Percentiles rank a stretch among this genome's conserved stretches.
phyloP scores from a whole-genome alignment of 176 grass and related monocot genomes.

The Neostapfia colusana region DNA sequence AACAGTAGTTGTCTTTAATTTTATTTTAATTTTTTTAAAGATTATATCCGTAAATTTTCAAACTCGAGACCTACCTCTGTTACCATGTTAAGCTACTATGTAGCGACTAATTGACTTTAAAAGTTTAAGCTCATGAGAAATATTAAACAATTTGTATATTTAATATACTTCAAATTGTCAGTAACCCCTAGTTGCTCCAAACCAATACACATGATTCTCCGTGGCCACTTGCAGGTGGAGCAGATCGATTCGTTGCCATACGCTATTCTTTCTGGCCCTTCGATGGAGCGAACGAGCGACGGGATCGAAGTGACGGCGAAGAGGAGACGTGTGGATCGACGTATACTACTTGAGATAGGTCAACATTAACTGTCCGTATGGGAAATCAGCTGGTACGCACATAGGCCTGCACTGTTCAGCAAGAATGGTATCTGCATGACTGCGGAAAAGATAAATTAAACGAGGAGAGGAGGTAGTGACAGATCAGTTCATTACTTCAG shows the following conservation, averaged over 20 bases:
- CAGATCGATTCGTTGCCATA: no score
- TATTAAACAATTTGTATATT: no score
- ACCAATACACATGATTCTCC: no score
- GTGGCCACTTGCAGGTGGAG: conserved; percentile 31
- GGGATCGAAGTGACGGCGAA: conserved; percentile 4
- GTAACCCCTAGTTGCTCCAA: no score
- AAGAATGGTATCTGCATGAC: conserved; percentile 26
- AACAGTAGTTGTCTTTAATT: no score
- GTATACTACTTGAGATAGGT: conserved; percentile 1
- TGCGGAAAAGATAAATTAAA: not conserved
- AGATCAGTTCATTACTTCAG: conserved; percentile 8
- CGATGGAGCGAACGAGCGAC: not conserved
- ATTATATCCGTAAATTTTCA: no score
- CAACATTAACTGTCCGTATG: conserved; percentile 21
- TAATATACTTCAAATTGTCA: no score
- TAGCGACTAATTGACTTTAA: no score
- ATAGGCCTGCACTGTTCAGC: not conserved
- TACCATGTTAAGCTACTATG: no score
- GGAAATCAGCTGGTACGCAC: conserved; percentile 2
- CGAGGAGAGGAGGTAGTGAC: not conserved
- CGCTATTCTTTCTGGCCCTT: conserved; percentile 27
- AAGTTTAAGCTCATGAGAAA: no score
- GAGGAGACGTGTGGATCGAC: conserved; percentile 21
- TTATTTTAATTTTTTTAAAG: no score
- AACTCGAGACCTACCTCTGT: no score